Evolutionary conservation across 108 stramenopile species (phyloP).

Genomic region (Cyclostephanos invisitatus): DNA sequence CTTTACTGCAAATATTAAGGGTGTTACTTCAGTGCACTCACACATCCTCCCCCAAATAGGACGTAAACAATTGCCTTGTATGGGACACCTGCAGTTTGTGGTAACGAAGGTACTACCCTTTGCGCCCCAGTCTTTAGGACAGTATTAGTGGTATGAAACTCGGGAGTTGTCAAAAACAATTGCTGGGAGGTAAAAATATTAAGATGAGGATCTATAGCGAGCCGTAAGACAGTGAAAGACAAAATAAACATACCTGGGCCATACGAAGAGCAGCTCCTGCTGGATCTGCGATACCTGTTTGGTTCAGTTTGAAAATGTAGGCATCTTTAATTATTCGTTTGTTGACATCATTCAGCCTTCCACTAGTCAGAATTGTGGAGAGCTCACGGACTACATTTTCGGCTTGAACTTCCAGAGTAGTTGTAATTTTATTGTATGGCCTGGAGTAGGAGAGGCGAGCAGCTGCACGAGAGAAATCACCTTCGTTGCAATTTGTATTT

Average conservation of each 20-base stretch:
- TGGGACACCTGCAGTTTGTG: conserved; percentile 20
- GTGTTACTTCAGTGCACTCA: neutral
- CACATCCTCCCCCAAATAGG: conserved; percentile 52
- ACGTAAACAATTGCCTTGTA: conserved; percentile 66
- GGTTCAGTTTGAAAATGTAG: conserved; percentile 17
- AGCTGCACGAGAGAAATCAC: conserved; percentile 23
- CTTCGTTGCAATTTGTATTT: conserved; percentile 19
- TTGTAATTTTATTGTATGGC: conserved; percentile 19
- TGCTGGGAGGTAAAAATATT: conserved; percentile 9
- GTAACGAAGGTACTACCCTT: conserved; percentile 15
- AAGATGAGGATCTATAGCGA: neutral
- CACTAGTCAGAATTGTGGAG: conserved; percentile 52
- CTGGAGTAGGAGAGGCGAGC: conserved; percentile 30
- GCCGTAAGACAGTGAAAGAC: neutral
- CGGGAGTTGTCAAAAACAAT: conserved; percentile 43
- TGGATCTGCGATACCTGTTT: neutral
- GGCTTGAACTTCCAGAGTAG: conserved; percentile 27
- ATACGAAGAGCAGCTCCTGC: conserved; percentile 32
- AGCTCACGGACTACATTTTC: conserved; percentile 37
- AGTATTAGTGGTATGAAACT: conserved; percentile 56
- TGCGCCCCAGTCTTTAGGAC: conserved; percentile 20
- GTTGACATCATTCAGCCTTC: conserved; percentile 45
- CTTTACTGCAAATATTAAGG: neutral
- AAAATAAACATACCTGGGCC: conserved; percentile 31
- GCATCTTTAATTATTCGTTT: conserved; percentile 28